A percentile compares a stretch with the other conserved stretches of the same genome.
Conservation (phyloP, 148 eudicot genomes). For the Beta vulgaris region DNA sequence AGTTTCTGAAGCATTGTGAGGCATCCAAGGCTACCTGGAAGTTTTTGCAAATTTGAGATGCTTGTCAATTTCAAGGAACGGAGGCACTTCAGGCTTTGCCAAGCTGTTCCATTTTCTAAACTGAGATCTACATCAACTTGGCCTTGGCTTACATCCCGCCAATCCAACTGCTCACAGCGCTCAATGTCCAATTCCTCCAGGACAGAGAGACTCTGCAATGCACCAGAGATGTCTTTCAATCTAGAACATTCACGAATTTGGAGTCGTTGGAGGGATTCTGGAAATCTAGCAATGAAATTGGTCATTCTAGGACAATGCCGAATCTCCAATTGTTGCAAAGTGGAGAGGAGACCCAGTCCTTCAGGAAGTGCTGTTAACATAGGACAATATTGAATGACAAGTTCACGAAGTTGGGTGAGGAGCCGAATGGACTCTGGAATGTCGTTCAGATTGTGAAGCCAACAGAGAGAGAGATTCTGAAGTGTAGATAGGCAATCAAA, state of each 20-base stretch:
- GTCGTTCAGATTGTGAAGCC: background rate
- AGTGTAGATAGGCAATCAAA: background rate
- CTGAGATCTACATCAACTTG: background rate
- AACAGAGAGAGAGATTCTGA: background rate
- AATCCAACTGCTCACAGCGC: background rate
- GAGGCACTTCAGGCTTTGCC: background rate
- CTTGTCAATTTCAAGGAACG: background rate
- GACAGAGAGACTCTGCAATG: background rate
- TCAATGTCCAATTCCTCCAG: background rate
- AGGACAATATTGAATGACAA: background rate
- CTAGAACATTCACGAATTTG: background rate
- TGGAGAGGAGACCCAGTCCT: background rate
- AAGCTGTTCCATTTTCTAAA: no score
- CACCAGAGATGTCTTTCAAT: background rate
- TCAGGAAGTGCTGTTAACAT: background rate
- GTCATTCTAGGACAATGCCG: background rate
- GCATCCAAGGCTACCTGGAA: background rate
- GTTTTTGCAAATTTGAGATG: background rate
- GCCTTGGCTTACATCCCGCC: background rate
- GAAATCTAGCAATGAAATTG: background rate
- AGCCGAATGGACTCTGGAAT: background rate
- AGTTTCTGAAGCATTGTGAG: constrained; percentile 4
- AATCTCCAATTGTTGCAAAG: background rate
- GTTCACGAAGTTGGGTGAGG: background rate
- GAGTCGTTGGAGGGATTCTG: background rate